These are phyloP conservation scores for Dioscorea alata DNA, from an alignment of 106 monocot genomes.

Conservation along the genomic window DNA sequence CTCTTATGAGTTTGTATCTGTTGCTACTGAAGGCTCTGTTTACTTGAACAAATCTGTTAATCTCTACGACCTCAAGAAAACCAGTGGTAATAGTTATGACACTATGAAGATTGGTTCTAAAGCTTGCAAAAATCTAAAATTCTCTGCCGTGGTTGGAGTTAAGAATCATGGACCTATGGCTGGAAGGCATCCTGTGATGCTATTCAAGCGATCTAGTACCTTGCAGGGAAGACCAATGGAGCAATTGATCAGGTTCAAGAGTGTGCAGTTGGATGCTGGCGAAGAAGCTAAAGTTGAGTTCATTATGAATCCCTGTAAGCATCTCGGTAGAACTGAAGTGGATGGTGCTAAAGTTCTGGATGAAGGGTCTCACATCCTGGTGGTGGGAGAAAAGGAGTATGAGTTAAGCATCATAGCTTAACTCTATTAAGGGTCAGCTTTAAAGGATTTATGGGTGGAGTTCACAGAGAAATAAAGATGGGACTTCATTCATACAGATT, in stretches of 20 bases:
- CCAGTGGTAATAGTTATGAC: slow-evolving; percentile 13
- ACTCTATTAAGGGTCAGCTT: neutral
- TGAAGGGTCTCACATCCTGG: slow-evolving; percentile 54
- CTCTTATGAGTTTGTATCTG: slow-evolving; percentile 45
- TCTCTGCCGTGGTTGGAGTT: slow-evolving; percentile 47
- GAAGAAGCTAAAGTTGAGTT: slow-evolving; percentile 40
- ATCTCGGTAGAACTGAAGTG: slow-evolving; percentile 31
- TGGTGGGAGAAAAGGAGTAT: slow-evolving; percentile 47
- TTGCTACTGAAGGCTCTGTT: slow-evolving; percentile 1
- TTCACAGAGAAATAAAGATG: too few relatives aligned
- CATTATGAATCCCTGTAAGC: slow-evolving; percentile 56
- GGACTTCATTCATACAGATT: neutral
- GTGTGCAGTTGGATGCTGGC: slow-evolving; percentile 36
- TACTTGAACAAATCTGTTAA: slow-evolving; percentile 29
- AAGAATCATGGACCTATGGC: slow-evolving; percentile 60
- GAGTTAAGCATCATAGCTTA: slow-evolving; percentile 30
- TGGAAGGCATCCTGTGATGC: slow-evolving; percentile 65
- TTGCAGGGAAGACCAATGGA: slow-evolving; percentile 30
- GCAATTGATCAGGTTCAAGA: slow-evolving; percentile 66
- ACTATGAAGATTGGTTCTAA: slow-evolving; percentile 19
- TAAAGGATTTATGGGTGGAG: too few relatives aligned
- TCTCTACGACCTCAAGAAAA: slow-evolving; percentile 12
- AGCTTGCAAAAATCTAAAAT: slow-evolving; percentile 39
- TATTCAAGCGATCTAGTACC: slow-evolving; percentile 34
- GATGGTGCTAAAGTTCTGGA: slow-evolving; percentile 65